Conservation (phyloP, 2,329 filamentous ascomycete species). For the Didymella keratinophila region DNA sequence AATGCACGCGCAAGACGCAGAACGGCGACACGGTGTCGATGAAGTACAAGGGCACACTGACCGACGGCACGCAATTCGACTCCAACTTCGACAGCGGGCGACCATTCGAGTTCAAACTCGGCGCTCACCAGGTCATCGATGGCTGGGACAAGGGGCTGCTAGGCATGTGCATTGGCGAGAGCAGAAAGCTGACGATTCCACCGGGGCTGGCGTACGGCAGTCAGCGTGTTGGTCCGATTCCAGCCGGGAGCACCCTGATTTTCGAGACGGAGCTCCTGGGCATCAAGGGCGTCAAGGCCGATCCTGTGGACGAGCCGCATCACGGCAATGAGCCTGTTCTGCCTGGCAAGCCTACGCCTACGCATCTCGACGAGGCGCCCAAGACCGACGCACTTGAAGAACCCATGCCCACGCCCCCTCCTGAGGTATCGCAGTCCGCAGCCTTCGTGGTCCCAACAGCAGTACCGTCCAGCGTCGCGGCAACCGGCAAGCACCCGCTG, state of each 20-base stretch:
- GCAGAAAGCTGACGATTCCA: slow-evolving; percentile 86
- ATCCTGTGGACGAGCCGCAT: background rate
- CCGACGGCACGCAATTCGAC: slow-evolving; percentile 81
- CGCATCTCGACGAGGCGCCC: slow-evolving; percentile 11
- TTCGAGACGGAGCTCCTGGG: slow-evolving; percentile 91
- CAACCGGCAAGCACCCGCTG: slow-evolving; percentile 38
- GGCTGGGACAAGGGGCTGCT: slow-evolving; percentile 92
- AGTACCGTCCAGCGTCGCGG: slow-evolving; percentile 27
- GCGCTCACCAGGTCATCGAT: slow-evolving; percentile 84
- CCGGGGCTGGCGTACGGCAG: slow-evolving; percentile 84
- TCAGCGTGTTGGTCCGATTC: slow-evolving; percentile 76
- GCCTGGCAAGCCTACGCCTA: slow-evolving; percentile 9
- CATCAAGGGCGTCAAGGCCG: slow-evolving; percentile 66
- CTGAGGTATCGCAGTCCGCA: slow-evolving; percentile 18
- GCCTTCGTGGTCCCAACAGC: slow-evolving; percentile 25
- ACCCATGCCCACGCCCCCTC: slow-evolving; percentile 24
- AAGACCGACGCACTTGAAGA: slow-evolving; percentile 6
- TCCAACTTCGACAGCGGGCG: slow-evolving; percentile 77
- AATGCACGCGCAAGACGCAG: slow-evolving; percentile 55
- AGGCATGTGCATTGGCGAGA: slow-evolving; percentile 96
- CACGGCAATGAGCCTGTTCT: slow-evolving; percentile 13
- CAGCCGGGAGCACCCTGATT: slow-evolving; percentile 79
- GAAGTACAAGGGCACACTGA: slow-evolving; percentile 60
- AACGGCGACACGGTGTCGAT: slow-evolving; percentile 58
- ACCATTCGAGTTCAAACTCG: slow-evolving; percentile 82